Conservation (phyloP, 768 basidiomycete genomes). For the Auriculariales sp. region DNA sequence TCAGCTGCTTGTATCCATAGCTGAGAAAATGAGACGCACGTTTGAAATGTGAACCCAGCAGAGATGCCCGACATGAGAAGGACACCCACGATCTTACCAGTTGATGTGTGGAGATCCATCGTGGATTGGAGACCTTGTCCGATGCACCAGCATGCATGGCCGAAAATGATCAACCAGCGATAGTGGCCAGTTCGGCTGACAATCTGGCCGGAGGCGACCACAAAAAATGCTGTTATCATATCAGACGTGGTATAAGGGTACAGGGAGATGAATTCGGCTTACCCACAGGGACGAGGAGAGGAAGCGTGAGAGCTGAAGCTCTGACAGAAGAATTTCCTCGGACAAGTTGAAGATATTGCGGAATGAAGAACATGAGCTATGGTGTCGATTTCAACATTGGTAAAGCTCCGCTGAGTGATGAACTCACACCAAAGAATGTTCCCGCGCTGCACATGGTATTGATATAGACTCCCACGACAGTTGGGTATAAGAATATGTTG, state of each 20-base stretch:
- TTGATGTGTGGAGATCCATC: slow-evolving; percentile 16
- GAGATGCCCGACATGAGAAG: slow-evolving; percentile 23
- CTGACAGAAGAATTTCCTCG: slow-evolving; percentile 21
- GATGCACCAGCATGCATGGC: too few species aligned
- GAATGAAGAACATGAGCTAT: slow-evolving; percentile 21
- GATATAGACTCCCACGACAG: slow-evolving; percentile 19
- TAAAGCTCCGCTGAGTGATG: not conserved
- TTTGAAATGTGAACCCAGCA: slow-evolving; percentile 18
- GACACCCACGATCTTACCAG: slow-evolving; percentile 19
- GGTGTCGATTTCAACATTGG: not conserved
- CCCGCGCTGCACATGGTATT: slow-evolving; percentile 13
- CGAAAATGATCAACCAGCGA: slow-evolving; percentile 19
- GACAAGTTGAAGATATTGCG: slow-evolving; percentile 26
- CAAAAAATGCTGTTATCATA: not conserved
- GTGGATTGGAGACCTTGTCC: slow-evolving; percentile 25
- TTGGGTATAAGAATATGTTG: slow-evolving; percentile 20
- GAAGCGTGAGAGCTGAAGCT: slow-evolving; percentile 25
- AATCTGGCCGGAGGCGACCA: slow-evolving; percentile 5
- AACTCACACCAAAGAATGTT: not conserved
- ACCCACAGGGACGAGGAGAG: slow-evolving; percentile 20
- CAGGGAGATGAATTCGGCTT: slow-evolving; percentile 10
- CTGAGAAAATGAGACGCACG: not conserved
- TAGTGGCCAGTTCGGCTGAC: slow-evolving; percentile 14
- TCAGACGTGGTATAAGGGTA: slow-evolving; percentile 14
- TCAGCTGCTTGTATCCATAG: slow-evolving; percentile 4